Conservation (phyloP, 106 monocot species). For the Platanthera guangdongensis region DNA sequence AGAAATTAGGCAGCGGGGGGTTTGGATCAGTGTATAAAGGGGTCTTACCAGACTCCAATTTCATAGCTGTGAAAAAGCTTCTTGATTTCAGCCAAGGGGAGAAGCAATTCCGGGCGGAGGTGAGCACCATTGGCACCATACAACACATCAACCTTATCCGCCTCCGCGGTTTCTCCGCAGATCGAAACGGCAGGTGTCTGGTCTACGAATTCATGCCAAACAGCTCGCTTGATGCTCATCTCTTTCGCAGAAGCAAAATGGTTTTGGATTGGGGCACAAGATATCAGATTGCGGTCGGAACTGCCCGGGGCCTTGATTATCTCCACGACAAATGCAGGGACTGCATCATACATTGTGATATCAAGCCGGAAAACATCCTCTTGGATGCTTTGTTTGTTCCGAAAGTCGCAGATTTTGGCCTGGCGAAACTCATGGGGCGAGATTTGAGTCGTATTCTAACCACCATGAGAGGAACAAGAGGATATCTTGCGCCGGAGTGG, state of each 20-base stretch:
- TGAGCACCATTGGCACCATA: conserved; percentile 39
- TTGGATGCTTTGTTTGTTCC: conserved; percentile 13
- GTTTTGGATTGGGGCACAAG: conserved; percentile 28
- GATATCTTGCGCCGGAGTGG: conserved; percentile 20
- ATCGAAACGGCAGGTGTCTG: conserved; percentile 19
- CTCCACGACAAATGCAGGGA: conserved; percentile 45
- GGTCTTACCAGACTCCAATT: conserved; percentile 23
- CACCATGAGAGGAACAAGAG: conserved; percentile 13
- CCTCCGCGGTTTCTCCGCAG: conserved; percentile 43
- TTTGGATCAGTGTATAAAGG: conserved; percentile 50
- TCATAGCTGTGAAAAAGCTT: conserved; percentile 39
- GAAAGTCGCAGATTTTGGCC: conserved; percentile 10
- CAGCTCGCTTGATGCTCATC: conserved; percentile 31
- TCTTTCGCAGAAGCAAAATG: conserved; percentile 10
- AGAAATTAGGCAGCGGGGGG: conserved; percentile 35
- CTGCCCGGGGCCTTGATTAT: conserved; percentile 34
- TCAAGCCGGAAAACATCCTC: conserved; percentile 18
- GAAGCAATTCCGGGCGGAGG: conserved; percentile 49
- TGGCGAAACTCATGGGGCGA: conserved; percentile 1
- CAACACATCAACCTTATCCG: conserved; percentile 48
- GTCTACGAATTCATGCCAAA: conserved; percentile 53
- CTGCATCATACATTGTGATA: conserved; percentile 17
- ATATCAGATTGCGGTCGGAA: conserved; percentile 32
- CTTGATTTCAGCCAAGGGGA: conserved; percentile 34
- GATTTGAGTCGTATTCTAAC: conserved; percentile 6